Percentiles rank a stretch among this genome's conserved stretches.
phyloP scores from a whole-genome alignment of 306 rosid species.

The Castanea crenata region DNA sequence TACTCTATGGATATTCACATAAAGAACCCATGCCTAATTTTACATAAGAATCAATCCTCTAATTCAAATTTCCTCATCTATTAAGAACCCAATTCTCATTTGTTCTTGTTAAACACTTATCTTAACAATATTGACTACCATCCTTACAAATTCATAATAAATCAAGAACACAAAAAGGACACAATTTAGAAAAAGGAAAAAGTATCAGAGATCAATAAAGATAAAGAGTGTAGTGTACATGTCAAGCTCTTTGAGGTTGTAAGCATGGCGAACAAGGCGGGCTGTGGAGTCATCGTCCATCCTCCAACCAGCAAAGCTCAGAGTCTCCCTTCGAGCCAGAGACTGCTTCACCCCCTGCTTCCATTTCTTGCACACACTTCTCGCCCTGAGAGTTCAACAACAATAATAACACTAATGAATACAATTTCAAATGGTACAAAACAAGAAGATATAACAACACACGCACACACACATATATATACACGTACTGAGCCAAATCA shows the following conservation, averaged over 20 bases:
- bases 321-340: slow-evolving; percentile 53
- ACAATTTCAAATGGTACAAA: neutral
- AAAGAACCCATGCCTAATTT: too few species aligned
- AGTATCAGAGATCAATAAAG: neutral
- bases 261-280: slow-evolving; percentile 74
- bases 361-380: slow-evolving; percentile 92
- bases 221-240: slow-evolving; percentile 34
- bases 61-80: neutral
- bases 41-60: too few species aligned
- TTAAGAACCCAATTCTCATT: neutral
- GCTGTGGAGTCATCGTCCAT: slow-evolving; percentile 93
- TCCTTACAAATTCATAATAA: neutral
- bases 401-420: neutral
- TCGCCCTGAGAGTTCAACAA: slow-evolving; percentile 48
- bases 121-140: neutral
- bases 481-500: slow-evolving; percentile 86
- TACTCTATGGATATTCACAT: too few species aligned
- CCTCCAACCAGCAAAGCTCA: slow-evolving; percentile 84
- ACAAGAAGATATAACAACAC: neutral
- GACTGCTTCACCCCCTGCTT: slow-evolving; percentile 78
- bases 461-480: neutral
- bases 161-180: neutral
- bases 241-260: slow-evolving; percentile 71
- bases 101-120: neutral
- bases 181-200: neutral